Base-by-base conservation (phyloP, 441 rosid genomes). In the Croton laevigatus region DNA sequence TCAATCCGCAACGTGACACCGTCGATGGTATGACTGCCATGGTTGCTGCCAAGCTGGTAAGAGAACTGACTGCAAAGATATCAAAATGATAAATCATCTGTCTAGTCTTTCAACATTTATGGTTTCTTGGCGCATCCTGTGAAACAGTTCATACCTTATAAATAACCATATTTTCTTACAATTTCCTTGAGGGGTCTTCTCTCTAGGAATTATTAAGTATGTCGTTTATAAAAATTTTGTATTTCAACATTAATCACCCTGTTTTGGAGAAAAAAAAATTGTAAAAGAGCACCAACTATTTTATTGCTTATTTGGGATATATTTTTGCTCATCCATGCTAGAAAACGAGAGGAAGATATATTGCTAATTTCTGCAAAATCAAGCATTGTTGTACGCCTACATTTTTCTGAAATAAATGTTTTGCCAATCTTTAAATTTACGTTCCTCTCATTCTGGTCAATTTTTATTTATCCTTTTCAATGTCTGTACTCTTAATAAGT, bases 21-120 rank as follows among this genome's bases (percentile, higher is more conserved):
- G 98, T 95, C 1, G 99, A 93, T 59, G 99, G 98, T 53, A 95
- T 95, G 99, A 95, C 98, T 2, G 99, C 89, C 63, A 93, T 95
- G 99, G 98, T 95, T 46, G 96, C 98, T n/a, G 99, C 99, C 70
- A 95, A 95, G 83, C 86, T 95, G 80, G 99, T 95, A 20, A 85
- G 99, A 78, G 99, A 95, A 75, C 74, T 95, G 74, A 82, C 94
- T 2, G 98, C 96, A 5, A 95, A 91, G 88, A 91, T 95, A 61
- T 95, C 99, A 3, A 89, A 70, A 78, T 93, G 80, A 87, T 12
- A 52, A 20, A 23, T 38, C 42, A 22, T 36, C 8, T 0, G 4
- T 2, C 53, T 9, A 48, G 45, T 12, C 32, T 37, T 64, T 44
- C 8, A 0, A 48, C 54, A 3, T 5, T 16, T 32, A 46, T 36